Evolutionary conservation across 2,329 filamentous ascomycete genomes (phyloP).

Genomic region (Colletotrichum sp.): DNA sequence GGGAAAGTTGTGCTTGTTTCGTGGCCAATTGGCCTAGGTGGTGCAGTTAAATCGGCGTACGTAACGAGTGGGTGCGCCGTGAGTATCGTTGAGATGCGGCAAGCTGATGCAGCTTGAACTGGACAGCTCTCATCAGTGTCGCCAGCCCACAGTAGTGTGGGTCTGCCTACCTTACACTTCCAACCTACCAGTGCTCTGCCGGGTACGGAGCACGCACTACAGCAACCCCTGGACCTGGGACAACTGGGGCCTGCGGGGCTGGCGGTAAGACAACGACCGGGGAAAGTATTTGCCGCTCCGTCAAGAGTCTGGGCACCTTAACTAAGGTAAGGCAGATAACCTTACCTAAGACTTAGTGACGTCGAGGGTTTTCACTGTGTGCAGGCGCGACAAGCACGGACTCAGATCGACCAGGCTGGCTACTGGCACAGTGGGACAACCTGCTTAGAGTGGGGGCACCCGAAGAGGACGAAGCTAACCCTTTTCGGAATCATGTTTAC

Average conservation of each 20-base stretch:
- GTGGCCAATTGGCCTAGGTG: slow-evolving; percentile 13
- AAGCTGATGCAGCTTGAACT: background rate
- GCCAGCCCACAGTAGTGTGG: slow-evolving; percentile 2
- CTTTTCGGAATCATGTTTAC: slow-evolving; percentile 36
- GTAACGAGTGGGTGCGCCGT: background rate
- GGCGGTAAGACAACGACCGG: background rate
- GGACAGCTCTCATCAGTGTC: slow-evolving; percentile 18
- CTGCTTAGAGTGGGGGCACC: background rate
- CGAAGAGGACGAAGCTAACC: background rate
- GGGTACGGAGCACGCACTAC: background rate
- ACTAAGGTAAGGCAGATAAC: background rate
- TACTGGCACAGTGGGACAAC: background rate
- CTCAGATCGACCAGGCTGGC: background rate
- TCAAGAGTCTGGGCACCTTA: background rate
- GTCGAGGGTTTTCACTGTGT: background rate
- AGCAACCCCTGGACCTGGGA: background rate
- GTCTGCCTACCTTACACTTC: background rate
- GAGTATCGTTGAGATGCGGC: background rate
- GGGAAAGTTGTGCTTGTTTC: background rate
- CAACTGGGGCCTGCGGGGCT: background rate
- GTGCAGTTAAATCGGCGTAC: slow-evolving; percentile 17
- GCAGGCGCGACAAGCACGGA: background rate
- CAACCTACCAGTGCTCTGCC: background rate
- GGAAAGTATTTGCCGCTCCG: background rate
- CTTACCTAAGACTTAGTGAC: background rate